Base-by-base conservation (phyloP, 495 filamentous ascomycete species). In the Aspergillus ellipticus region DNA sequence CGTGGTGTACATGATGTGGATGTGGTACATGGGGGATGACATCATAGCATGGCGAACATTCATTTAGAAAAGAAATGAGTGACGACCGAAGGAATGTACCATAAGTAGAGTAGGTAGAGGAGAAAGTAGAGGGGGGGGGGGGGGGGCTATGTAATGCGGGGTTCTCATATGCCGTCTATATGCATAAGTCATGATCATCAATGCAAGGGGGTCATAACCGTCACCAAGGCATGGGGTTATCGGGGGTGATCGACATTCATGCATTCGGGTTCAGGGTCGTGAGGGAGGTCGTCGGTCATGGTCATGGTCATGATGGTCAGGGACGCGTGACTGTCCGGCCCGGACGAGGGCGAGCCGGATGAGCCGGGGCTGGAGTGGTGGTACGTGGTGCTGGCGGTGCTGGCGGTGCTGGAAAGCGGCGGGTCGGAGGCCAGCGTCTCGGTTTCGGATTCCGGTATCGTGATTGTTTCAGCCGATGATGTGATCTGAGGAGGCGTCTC, bases 161-260 rank as follows among this genome's bases (percentile, higher is more conserved):
- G n/a, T n/a, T n/a, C 19, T 41, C 26, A 28, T 49, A n/a, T 41
- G 42, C 51, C 49, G n/a, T 60, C 58, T 60, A 60, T 53, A 56
- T 56, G 58, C 58, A 53, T 60, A 53, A 60, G 52, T 60, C 58
- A 49, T 60, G 52, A 60, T 42, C 24, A 45, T 29, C 31, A 55
- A 56, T 53, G 58, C 54, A 48, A 55, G 45, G 35, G 35, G 35
- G 9, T 39, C 35, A n/a, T 43, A 46, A 55, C 50, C 35, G n/a
- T 43, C 46, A 55, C 50, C 57, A 42, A 45, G 50, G 58, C 49
- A 51, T 45, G 22, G 46, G 42, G 56, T 59, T 49, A 65, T 51
- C 56, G 47, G n/a, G 53, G 37, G 9, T 43, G 53, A 35, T 63
- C 41, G 33, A 54, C 47, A 41, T 60, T 26, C 43, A 42, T 29